Evolutionary conservation across 2,329 filamentous ascomycete genomes (phyloP).

Genomic region (Sclerotinia subarctica): DNA sequence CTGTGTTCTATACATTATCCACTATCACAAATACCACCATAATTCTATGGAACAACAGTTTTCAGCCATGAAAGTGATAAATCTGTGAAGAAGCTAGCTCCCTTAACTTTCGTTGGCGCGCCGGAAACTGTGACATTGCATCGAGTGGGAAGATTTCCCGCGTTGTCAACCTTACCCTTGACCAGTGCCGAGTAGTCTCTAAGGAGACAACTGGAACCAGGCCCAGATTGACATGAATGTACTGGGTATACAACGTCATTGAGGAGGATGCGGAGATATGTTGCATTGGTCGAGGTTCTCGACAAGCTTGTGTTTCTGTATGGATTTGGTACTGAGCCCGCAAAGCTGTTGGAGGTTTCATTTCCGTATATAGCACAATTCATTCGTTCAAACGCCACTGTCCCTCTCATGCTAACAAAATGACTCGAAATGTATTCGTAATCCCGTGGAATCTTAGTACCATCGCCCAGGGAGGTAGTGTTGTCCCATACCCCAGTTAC

Average conservation of each 20-base stretch:
- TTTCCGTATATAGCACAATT: not conserved
- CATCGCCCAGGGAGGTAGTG: conserved; percentile 29
- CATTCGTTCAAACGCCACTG: conserved; percentile 53
- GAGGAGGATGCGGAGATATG: conserved; percentile 9
- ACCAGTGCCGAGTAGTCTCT: not conserved
- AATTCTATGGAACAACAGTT: not conserved
- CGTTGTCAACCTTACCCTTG: not conserved
- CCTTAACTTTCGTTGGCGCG: not conserved
- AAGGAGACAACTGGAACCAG: conserved; percentile 7
- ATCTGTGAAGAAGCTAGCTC: conserved; percentile 14
- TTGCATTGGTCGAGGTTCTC: not conserved
- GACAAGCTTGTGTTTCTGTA: not conserved
- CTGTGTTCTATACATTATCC: not conserved
- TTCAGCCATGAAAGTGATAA: not conserved
- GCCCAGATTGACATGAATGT: not conserved
- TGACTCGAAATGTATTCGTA: conserved; percentile 54
- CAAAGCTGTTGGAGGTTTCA: not conserved
- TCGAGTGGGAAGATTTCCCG: not conserved
- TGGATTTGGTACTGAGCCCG: not conserved
- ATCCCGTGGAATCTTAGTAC: conserved; percentile 45
- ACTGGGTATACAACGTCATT: conserved; percentile 13
- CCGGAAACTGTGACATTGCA: conserved; percentile 10
- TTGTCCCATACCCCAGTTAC: conserved; percentile 59
- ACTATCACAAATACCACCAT: no score
- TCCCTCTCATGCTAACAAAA: conserved; percentile 62